Base-by-base conservation (phyloP, 345 rosid species). In the Aurinia saxatilis region DNA sequence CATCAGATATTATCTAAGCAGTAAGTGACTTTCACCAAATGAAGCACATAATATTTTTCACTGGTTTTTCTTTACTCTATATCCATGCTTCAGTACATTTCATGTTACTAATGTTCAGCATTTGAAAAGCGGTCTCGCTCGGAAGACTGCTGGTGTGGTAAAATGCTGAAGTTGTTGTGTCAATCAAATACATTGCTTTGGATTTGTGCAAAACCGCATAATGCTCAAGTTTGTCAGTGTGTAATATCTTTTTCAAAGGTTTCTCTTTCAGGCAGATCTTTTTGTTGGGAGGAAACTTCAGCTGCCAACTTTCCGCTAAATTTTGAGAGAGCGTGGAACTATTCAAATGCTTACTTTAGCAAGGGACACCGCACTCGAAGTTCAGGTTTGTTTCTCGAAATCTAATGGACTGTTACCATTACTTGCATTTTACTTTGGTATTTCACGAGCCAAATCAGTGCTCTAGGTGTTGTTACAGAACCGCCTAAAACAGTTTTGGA, bases 71-170 rank as follows among this genome's bases (percentile, higher is more conserved):
- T 53, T 30, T 17, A 2, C 41, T 15, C 8, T 41, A 19, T 50
- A 13, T 64, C 65, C 45, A 40, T 42, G 44, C 49, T 71, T 71
- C 75, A 65, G 13, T 71, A 65, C 63, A 52, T 80, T 82, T 82
- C 80, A 79, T 82, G 87, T 82, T 82, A 83, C 86, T 83, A 79
- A 90, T 90, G 90, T 86, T 70, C 99, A 93, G 99, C 95, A 83
- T 86, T 58, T 80, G 82, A 77, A 80, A 90, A 80, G 75, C 75
- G 81, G 79, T 72, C 76, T 52, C 63, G 8, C 72, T 65, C 34
- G 9, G 63, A 72, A 19, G 48, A 36, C 63, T 59, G 62, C 63
- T 72, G 76, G 39, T 72, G 67, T 52, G 76, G 76, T 72, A 66
- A 64, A 60, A 65, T 65, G 37, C 66, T 65, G 56, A 57, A 71